Evolutionary conservation across 352 stramenopile species (phyloP), one percentile per base, ranked within the genome.

Genomic region (Globisporangium nagaii): DNA sequence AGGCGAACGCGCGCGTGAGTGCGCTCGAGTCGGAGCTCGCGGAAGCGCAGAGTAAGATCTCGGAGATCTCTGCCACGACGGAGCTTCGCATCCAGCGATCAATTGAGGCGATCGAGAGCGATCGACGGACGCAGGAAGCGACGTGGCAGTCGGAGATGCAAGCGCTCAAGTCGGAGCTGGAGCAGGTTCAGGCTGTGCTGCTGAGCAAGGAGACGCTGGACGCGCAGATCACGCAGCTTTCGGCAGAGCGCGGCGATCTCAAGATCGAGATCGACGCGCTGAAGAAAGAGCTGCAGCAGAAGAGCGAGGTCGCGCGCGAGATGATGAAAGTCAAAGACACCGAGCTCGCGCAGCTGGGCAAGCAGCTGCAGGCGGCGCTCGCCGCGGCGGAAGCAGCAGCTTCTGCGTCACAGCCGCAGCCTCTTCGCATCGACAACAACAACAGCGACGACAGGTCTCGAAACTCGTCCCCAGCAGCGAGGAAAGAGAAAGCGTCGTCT

Each of bases 281-380:
- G 9, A 72, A 67, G 56, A 72, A 75, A 32, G 63, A 76, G 5
- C 34, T 75, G 10, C 57, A 62, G 25, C 58, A 47, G 10, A 75
- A 82, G 52, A 74, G 61, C 8, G 64, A 81, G 22, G 55, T 57
- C 1, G 63, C 69, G 9, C 61, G 71, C 31, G 63, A 84, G 50
- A 70, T 71, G 51, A 55, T 86, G 39, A 57, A 73, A 41, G 59
- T 63, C 19, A 88, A 88, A 55, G 68, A 88, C 31, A 35, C 62
- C 8, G 74, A 90, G 52, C 64, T 88, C 10, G 62, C 47, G 6
- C 43, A 76, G 39, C 65, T 90, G 31, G 68, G 58, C 2, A 70
- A 70, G 41, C 65, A 86, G 42, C 62, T 90, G 12, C 61, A 84
- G n/a, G 57, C 70, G 15, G 66, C 75, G 2, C 45, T 66, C 13